Conservation (phyloP, 371 early-diverging fungal species). For the Mycotypha africana region DNA sequence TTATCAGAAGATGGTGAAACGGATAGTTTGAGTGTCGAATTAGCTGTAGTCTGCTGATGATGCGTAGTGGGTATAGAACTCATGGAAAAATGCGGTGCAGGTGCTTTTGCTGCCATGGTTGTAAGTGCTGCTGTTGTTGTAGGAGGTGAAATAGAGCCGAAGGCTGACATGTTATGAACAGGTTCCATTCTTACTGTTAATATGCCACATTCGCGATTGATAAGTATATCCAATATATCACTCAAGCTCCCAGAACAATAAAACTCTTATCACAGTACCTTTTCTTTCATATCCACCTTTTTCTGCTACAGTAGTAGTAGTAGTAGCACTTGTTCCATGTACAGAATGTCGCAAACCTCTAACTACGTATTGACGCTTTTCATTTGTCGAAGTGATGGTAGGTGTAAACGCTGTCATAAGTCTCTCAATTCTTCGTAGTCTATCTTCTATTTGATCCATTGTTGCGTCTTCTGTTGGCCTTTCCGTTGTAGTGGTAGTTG, state of each 20-base stretch:
- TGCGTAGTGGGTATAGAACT: constrained; percentile 19
- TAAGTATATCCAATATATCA: too few relatives aligned
- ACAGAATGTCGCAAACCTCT: constrained; percentile 43
- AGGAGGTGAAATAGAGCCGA: constrained; percentile 23
- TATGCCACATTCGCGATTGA: too few relatives aligned
- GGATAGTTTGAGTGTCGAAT: too few relatives aligned
- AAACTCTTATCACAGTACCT: not conserved
- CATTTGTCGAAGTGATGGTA: not conserved
- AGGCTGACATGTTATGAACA: constrained; percentile 11
- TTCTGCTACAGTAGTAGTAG: too few relatives aligned
- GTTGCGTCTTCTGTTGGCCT: constrained; percentile 18
- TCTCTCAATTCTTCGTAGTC: constrained; percentile 40
- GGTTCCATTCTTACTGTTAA: constrained; percentile 6
- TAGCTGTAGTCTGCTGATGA: too few relatives aligned
- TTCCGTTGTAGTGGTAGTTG: not conserved
- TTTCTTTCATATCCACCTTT: not conserved
- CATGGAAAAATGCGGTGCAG: too few relatives aligned
- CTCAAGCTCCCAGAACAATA: not conserved
- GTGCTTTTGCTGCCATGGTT: constrained; percentile 2
- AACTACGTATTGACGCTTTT: constrained; percentile 11
- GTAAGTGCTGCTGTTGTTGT: constrained; percentile 5
- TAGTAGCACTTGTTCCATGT: constrained; percentile 40
- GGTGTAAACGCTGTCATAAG: constrained; percentile 47
- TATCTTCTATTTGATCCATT: constrained; percentile 46
- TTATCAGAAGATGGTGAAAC: too few relatives aligned